phyloP scores from a whole-genome alignment of 2,329 filamentous ascomycete genomes.

The Botrytis squamosa region DNA sequence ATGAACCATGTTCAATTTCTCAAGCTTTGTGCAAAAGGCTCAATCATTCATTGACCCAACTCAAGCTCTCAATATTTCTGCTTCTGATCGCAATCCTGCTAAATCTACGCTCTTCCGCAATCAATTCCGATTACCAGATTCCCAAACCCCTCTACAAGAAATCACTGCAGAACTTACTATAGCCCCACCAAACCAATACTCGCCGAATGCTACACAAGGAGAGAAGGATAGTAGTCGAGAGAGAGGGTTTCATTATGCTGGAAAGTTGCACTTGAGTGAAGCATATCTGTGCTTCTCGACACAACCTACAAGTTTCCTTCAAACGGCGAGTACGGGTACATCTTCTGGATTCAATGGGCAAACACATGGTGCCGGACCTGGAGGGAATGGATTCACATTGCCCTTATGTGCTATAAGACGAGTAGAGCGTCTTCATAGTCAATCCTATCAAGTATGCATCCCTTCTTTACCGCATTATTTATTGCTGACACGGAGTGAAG shows the following conservation, averaged over 20 bases:
- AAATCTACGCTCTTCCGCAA: constrained; percentile 92
- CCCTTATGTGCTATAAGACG: constrained; percentile 87
- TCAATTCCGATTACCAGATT: constrained; percentile 91
- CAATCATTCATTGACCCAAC: constrained; percentile 92
- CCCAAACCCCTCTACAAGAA: constrained; percentile 91
- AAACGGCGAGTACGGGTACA: constrained; percentile 73
- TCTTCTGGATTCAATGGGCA: constrained; percentile 87
- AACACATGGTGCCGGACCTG: constrained; percentile 87
- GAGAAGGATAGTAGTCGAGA: constrained; percentile 65
- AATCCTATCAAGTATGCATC: constrained; percentile 67
- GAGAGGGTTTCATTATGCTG: constrained; percentile 82
- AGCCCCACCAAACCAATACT: constrained; percentile 52
- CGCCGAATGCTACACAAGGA: constrained; percentile 62
- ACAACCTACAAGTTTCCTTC: constrained; percentile 81
- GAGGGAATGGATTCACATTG: constrained; percentile 93
- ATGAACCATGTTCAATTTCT: constrained; percentile 60
- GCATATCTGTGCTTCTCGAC: constrained; percentile 96
- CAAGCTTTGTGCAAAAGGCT: constrained; percentile 90
- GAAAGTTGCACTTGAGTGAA: constrained; percentile 91
- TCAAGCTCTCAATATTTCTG: constrained; percentile 69
- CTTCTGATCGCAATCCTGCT: constrained; percentile 77
- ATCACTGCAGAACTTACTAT: constrained; percentile 95
- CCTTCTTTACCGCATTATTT: background rate
- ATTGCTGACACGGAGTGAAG: constrained; percentile 42
- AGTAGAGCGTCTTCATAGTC: constrained; percentile 89